Percentiles rank a stretch among this genome's conserved stretches.
Evolutionary conservation across 2,329 filamentous ascomycete species (phyloP).

Genomic region (Fusarium nelsonii): DNA sequence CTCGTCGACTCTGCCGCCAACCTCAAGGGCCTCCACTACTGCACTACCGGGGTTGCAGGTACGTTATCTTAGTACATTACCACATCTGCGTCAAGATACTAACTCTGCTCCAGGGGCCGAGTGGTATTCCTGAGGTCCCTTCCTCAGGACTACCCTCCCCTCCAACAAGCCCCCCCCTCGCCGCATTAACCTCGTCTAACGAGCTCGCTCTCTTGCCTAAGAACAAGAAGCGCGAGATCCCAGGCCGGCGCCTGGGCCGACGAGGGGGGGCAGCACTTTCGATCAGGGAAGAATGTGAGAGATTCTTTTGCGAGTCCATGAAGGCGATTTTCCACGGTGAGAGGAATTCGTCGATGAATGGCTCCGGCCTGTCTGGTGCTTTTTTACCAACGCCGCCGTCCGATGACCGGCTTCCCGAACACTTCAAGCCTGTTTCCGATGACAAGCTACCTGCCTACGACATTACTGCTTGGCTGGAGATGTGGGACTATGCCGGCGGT

Average conservation of each 20-base stretch:
- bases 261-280: constrained; percentile 94
- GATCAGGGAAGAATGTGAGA: constrained; percentile 99
- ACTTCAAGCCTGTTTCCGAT: constrained; percentile 52
- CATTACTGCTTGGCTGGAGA: constrained; percentile 76
- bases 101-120: constrained; percentile 71
- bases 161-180: constrained; percentile 90
- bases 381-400: constrained; percentile 67
- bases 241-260: constrained; percentile 61
- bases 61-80: constrained; percentile 50
- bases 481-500: constrained; percentile 88
- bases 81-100: constrained; percentile 13
- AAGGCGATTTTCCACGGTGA: constrained; percentile 95
- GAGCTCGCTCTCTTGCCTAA: constrained; percentile 74
- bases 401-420: constrained; percentile 57
- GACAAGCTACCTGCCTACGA: constrained; percentile 50
- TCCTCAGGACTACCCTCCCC: constrained; percentile 87
- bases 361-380: constrained; percentile 89
- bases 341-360: constrained; percentile 80
- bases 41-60: constrained; percentile 90
- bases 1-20: constrained; percentile 78
- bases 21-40: constrained; percentile 92
- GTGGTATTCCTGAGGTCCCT: constrained; percentile 95
- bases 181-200: constrained; percentile 76
- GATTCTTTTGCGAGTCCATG: constrained; percentile 98
- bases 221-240: constrained; percentile 60